Percentiles rank a stretch among this genome's conserved stretches.
Evolutionary conservation across 2,329 filamentous ascomycete genomes (phyloP).

Genomic region (Venturia oleaginea): DNA sequence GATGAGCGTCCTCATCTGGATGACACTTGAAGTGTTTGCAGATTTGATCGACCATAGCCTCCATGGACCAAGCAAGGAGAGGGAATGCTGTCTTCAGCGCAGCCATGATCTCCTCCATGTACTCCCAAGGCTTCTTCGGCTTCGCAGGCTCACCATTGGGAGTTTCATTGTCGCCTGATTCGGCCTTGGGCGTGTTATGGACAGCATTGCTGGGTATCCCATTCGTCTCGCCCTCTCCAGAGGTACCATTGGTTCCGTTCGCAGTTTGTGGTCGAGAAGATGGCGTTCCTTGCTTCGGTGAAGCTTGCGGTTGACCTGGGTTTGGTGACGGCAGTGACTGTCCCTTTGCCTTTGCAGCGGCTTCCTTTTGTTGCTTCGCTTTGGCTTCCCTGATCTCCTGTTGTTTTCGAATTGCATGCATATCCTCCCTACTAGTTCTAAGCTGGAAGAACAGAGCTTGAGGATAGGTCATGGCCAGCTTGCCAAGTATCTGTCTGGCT

Average conservation of each 20-base stretch:
- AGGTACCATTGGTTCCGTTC: constrained; percentile 32
- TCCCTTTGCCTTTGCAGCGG: constrained; percentile 47
- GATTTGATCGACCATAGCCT: constrained; percentile 98
- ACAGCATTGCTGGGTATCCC: constrained; percentile 18
- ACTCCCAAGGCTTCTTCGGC: constrained; percentile 81
- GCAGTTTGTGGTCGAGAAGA: constrained; percentile 22
- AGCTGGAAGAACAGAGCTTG: constrained; percentile 93
- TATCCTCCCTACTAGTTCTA: constrained; percentile 86
- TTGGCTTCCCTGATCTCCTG: constrained; percentile 54
- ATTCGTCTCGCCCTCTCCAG: constrained; percentile 38
- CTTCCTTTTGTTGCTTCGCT: constrained; percentile 43
- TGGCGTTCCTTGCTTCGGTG: constrained; percentile 24
- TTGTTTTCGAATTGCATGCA: constrained; percentile 81
- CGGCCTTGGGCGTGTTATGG: constrained; percentile 30
- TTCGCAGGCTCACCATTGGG: constrained; percentile 22
- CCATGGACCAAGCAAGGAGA: constrained; percentile 91
- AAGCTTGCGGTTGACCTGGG: constrained; percentile 25
- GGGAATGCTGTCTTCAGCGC: constrained; percentile 96
- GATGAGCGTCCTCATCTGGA: constrained; percentile 94
- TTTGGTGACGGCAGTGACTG: constrained; percentile 43
- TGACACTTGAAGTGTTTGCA: constrained; percentile 99
- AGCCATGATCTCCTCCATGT: constrained; percentile 90
- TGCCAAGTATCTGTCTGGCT: constrained; percentile 76
- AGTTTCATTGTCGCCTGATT: constrained; percentile 25
- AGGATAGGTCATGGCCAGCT: constrained; percentile 91